A percentile compares a stretch with the other conserved stretches of the same genome.
These are phyloP conservation scores for Penicillium polonicum DNA, from an alignment of 2,329 filamentous ascomycete species.

Conservation along the genomic window DNA sequence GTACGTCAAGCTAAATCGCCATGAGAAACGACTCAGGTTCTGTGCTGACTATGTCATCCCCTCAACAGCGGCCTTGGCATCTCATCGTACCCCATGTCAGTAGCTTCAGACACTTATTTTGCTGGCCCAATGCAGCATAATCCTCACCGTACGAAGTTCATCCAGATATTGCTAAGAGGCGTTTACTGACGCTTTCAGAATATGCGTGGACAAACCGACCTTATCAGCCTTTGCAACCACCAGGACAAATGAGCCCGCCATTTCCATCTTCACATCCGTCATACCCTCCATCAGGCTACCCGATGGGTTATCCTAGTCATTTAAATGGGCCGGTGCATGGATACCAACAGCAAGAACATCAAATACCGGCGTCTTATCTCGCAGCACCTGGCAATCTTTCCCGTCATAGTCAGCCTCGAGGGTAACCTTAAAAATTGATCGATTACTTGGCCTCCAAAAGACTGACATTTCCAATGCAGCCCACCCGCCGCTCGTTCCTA, in stretches of 20 bases:
- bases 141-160: conserved; percentile 27
- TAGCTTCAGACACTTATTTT: conserved; percentile 24
- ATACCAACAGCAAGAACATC: conserved; percentile 17
- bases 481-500: conserved; percentile 16
- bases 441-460: background rate
- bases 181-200: conserved; percentile 26
- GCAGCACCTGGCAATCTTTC: conserved; percentile 9
- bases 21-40: background rate
- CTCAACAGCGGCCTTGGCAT: conserved; percentile 18
- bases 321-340: conserved; percentile 18
- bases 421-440: conserved; percentile 9
- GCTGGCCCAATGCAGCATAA: conserved; percentile 33
- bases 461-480: conserved; percentile 12
- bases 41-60: conserved; percentile 5
- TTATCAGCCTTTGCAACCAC: conserved; percentile 29
- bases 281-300: conserved; percentile 25
- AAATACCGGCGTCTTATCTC: conserved; percentile 15
- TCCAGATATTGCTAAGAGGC: background rate
- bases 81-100: conserved; percentile 24
- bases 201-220: conserved; percentile 34
- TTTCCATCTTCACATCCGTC: conserved; percentile 26
- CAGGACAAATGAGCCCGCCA: conserved; percentile 29
- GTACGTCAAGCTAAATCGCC: conserved; percentile 9
- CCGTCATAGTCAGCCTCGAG: conserved; percentile 17
- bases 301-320: conserved; percentile 28